These are phyloP conservation scores for Neophaeococcomyces aloes DNA, from an alignment of 2,329 filamentous ascomycete genomes.

Conservation along the genomic window DNA sequence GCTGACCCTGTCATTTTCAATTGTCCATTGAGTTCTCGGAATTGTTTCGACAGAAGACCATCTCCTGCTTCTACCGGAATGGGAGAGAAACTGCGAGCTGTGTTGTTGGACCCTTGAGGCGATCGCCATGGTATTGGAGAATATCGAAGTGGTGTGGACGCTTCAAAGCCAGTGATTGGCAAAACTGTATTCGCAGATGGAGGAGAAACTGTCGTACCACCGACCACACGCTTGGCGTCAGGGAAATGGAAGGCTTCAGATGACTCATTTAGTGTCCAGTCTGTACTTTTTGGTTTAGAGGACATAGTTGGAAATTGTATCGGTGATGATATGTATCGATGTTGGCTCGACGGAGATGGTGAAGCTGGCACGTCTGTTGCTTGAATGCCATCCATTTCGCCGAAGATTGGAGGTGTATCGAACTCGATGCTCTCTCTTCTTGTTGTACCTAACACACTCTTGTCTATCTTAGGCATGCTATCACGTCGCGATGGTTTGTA, in stretches of 20 bases:
- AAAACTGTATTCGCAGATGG: background rate
- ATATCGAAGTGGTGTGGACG: slow-evolving; percentile 16
- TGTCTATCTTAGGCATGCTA: background rate
- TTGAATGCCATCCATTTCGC: slow-evolving; percentile 10
- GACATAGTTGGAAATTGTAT: background rate
- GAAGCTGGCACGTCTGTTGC: background rate
- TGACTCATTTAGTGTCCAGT: background rate
- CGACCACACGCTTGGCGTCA: background rate
- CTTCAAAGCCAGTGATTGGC: slow-evolving; percentile 17
- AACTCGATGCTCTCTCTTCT: slow-evolving; percentile 26
- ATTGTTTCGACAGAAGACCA: slow-evolving; percentile 18
- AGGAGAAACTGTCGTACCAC: background rate
- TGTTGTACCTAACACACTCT: background rate
- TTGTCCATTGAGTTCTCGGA: slow-evolving; percentile 15
- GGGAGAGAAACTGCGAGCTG: slow-evolving; percentile 13
- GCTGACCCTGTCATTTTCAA: background rate
- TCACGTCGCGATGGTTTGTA: slow-evolving; percentile 54
- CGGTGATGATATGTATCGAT: background rate
- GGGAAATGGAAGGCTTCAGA: background rate
- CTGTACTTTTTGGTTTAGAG: background rate
- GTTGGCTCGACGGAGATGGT: background rate
- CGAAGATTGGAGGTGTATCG: slow-evolving; percentile 19
- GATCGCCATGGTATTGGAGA: slow-evolving; percentile 17
- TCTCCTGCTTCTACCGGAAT: slow-evolving; percentile 16
- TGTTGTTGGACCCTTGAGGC: slow-evolving; percentile 3